These are phyloP conservation scores for Naematelia encephala DNA, from an alignment of 768 basidiomycete species.

Conservation along the genomic window DNA sequence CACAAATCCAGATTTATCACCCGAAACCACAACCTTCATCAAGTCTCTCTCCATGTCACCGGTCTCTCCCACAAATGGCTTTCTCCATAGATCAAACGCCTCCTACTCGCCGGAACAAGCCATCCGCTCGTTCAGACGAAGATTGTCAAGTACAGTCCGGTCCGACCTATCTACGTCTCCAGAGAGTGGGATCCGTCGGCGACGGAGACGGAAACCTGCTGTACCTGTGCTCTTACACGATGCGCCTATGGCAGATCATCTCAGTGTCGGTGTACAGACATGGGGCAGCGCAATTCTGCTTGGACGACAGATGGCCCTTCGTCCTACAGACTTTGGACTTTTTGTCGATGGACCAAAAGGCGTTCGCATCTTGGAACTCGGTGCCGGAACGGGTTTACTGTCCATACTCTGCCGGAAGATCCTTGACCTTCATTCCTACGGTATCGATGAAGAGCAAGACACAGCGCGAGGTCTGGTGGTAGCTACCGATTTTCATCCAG, in stretches of 20 bases:
- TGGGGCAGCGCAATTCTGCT: conserved; percentile 50
- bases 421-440: conserved; percentile 23
- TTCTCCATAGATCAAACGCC: background rate
- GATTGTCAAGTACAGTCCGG: conserved; percentile 1
- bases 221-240: conserved; percentile 46
- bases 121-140: background rate
- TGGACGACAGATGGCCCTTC: conserved; percentile 39
- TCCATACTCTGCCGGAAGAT: conserved; percentile 46
- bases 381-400: conserved; percentile 48
- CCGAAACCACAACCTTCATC: conserved; percentile 33
- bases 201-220: conserved; percentile 11
- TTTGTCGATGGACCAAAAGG: conserved; percentile 6
- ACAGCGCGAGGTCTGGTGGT: conserved; percentile 31
- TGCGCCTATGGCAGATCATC: conserved; percentile 48
- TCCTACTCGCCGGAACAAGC: conserved; percentile 1
- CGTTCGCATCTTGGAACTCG: conserved; percentile 44
- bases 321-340: conserved; percentile 36
- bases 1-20: conserved; percentile 29
- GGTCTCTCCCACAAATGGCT: conserved; percentile 18
- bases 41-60: conserved; percentile 30
- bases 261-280: conserved; percentile 50
- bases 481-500: conserved; percentile 45
- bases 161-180: conserved; percentile 8
- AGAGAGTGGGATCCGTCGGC: conserved; percentile 4
- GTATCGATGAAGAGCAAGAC: background rate